A percentile compares a stretch with the other conserved stretches of the same genome.
These are phyloP conservation scores for Dacryopinax spathularia DNA, from an alignment of 768 basidiomycete species.

Conservation along the genomic window DNA sequence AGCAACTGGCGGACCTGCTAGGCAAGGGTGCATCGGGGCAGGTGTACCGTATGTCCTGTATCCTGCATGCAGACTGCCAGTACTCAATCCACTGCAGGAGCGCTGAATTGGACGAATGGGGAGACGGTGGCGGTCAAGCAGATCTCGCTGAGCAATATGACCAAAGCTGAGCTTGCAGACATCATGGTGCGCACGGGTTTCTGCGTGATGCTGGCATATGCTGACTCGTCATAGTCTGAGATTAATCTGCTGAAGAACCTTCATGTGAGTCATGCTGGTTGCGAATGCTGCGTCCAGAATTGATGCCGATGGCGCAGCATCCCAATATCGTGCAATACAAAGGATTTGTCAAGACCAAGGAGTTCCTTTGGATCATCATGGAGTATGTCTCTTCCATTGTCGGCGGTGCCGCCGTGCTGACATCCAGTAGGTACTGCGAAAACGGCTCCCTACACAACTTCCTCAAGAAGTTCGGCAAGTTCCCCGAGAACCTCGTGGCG, in stretches of 20 bases:
- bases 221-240: slow-evolving; percentile 49
- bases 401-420: background rate
- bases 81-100: slow-evolving; percentile 35
- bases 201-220: slow-evolving; percentile 2
- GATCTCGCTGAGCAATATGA: slow-evolving; percentile 86
- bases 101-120: slow-evolving; percentile 88
- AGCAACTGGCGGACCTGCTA: slow-evolving; percentile 95
- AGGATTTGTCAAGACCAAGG: slow-evolving; percentile 88
- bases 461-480: slow-evolving; percentile 94
- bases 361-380: slow-evolving; percentile 90
- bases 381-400: slow-evolving; percentile 41
- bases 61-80: background rate
- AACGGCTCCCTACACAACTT: slow-evolving; percentile 94
- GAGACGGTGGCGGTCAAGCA: slow-evolving; percentile 99
- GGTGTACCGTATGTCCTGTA: slow-evolving; percentile 68
- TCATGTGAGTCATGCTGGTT: slow-evolving; percentile 42
- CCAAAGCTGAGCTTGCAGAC: slow-evolving; percentile 83
- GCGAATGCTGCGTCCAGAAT: background rate
- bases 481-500: slow-evolving; percentile 90
- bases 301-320: slow-evolving; percentile 39
- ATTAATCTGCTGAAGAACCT: slow-evolving; percentile 96
- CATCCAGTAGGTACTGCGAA: slow-evolving; percentile 66
- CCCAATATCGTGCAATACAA: slow-evolving; percentile 98
- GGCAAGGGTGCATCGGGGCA: slow-evolving; percentile 96
- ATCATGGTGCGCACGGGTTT: slow-evolving; percentile 61